A percentile compares a stretch with the other conserved stretches of the same genome.
phyloP scores from a whole-genome alignment of 2,329 filamentous ascomycete genomes.

The Fusarium irregulare region DNA sequence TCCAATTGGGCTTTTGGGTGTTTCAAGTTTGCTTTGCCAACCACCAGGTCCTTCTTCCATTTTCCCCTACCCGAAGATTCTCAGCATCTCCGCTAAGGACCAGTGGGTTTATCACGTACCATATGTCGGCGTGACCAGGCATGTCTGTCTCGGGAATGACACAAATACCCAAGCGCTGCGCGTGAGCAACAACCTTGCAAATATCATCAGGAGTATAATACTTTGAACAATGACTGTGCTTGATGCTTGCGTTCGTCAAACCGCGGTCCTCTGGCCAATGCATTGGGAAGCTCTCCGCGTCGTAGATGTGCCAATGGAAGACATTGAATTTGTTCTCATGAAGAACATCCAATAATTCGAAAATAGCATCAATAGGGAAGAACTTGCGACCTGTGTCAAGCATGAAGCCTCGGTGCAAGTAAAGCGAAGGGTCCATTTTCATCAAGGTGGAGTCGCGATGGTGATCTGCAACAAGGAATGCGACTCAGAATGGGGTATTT shows the following conservation, averaged over 20 bases:
- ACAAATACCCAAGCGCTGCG: neutral
- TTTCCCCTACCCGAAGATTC: no score
- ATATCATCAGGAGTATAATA: slow-evolving; percentile 1
- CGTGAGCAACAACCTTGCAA: neutral
- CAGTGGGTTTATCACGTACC: neutral
- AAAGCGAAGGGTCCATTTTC: neutral
- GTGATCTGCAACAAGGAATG: neutral
- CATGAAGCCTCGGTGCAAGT: slow-evolving; percentile 17
- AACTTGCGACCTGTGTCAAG: slow-evolving; percentile 19
- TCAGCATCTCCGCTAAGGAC: no score
- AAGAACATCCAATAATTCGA: neutral
- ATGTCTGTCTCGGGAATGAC: slow-evolving; percentile 19
- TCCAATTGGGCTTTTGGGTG: slow-evolving; percentile 2
- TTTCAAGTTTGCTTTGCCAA: slow-evolving; percentile 1
- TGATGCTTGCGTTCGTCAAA: slow-evolving; percentile 1
- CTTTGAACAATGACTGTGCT: neutral
- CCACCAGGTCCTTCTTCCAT: slow-evolving; percentile 12
- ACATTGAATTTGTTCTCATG: slow-evolving; percentile 23
- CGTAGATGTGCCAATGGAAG: slow-evolving; percentile 27
- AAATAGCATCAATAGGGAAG: slow-evolving; percentile 13
- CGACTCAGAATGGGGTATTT: neutral
- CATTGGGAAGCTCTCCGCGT: slow-evolving; percentile 16
- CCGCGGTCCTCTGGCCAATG: neutral
- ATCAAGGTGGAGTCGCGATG: neutral
- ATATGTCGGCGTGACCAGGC: slow-evolving; percentile 19